Percentiles rank a stretch among this genome's conserved stretches.
phyloP scores from a whole-genome alignment of 176 grass and related monocot genomes.

The Hordeum vulgare region DNA sequence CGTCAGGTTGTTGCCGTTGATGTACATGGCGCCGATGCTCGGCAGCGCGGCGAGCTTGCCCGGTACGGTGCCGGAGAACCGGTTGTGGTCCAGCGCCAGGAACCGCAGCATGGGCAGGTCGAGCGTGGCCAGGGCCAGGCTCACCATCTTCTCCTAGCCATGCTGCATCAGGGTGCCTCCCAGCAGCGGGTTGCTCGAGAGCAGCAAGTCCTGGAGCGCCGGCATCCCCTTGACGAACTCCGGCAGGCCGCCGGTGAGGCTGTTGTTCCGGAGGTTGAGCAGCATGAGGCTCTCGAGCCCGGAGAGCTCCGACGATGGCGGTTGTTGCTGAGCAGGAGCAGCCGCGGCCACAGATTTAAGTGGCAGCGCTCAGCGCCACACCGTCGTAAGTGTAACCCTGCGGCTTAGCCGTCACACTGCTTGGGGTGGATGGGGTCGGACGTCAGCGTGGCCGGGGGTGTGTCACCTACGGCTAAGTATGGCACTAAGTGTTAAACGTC shows the following conservation, averaged over 20 bases:
- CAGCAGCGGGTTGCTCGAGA: conserved; percentile 65
- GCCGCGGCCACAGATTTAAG: too few relatives aligned
- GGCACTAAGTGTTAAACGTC: too few relatives aligned
- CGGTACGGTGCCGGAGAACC: conserved; percentile 47
- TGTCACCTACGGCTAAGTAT: too few relatives aligned
- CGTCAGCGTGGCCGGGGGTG: too few relatives aligned
- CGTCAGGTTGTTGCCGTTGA: conserved; percentile 83
- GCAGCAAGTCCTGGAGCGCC: conserved; percentile 69
- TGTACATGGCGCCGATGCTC: conserved; percentile 64
- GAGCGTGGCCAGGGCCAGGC: conserved; percentile 60
- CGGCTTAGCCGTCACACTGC: too few relatives aligned
- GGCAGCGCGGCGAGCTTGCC: conserved; percentile 45
- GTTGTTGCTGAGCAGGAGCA: conserved; percentile 87
- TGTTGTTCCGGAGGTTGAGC: conserved; percentile 88
- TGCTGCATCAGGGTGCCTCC: conserved; percentile 31
- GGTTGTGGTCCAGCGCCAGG: conserved; percentile 79
- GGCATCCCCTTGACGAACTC: conserved; percentile 32
- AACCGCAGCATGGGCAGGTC: conserved; percentile 61
- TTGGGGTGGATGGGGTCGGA: too few relatives aligned
- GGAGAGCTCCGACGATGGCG: conserved; percentile 33
- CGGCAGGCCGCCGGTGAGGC: conserved; percentile 39
- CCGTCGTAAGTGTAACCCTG: too few relatives aligned
- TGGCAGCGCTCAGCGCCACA: too few relatives aligned
- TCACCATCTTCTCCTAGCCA: conserved; percentile 37
- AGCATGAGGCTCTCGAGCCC: conserved; percentile 46